These are phyloP conservation scores for Candida gigantensis DNA, from an alignment of 1,139 yeast genomes.

Conservation along the genomic window DNA sequence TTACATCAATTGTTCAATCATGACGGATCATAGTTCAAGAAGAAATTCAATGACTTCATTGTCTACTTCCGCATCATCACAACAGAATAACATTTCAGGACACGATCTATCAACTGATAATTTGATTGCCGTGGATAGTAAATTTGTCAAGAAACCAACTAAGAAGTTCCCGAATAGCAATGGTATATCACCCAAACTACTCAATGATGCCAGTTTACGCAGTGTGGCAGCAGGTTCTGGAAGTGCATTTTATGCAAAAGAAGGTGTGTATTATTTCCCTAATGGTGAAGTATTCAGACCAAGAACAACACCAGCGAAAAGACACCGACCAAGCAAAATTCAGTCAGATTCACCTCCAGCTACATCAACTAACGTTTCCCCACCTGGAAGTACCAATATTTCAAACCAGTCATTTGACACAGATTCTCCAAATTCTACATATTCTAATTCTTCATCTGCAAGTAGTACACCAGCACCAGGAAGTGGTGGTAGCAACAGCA, in stretches of 20 bases:
- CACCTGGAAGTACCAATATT: slow-evolving; percentile 1
- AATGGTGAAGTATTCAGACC: slow-evolving; percentile 59
- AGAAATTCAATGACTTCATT: slow-evolving; percentile 39
- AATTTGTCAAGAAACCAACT: slow-evolving; percentile 35
- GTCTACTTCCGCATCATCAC: slow-evolving; percentile 17
- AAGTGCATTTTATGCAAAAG: slow-evolving; percentile 11
- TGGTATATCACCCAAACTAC: slow-evolving; percentile 12
- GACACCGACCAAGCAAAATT: slow-evolving; percentile 39
- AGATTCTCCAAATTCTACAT: slow-evolving; percentile 1
- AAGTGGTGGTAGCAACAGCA: background rate
- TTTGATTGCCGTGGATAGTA: slow-evolving; percentile 38
- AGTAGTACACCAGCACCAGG: background rate
- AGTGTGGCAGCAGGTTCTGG: slow-evolving; percentile 2
- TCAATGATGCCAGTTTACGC: slow-evolving; percentile 6
- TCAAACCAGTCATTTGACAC: background rate
- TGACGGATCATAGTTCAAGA: slow-evolving; percentile 18
- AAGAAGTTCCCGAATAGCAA: slow-evolving; percentile 21
- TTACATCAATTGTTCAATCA: background rate
- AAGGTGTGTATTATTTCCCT: slow-evolving; percentile 43
- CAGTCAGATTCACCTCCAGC: slow-evolving; percentile 6
- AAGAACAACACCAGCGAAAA: slow-evolving; percentile 36
- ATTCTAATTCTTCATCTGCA: slow-evolving; percentile 1
- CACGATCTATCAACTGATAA: slow-evolving; percentile 40
- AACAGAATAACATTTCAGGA: slow-evolving; percentile 4
- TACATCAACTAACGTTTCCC: slow-evolving; percentile 3